Conservation (phyloP, 73 alveolate species). For the Paramecium bursaria region DNA sequence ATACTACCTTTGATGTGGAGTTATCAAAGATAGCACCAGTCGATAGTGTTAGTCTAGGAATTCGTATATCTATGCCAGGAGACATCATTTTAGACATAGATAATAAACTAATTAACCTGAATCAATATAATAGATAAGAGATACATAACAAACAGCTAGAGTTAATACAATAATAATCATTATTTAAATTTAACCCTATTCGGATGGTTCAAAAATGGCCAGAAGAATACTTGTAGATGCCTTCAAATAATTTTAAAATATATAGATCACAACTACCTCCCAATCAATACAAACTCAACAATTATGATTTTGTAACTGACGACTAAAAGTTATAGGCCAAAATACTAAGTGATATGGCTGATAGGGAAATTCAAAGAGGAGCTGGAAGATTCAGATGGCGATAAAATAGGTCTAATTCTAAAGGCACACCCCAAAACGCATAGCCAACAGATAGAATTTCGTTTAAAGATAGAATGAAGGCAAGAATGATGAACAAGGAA, state of each 20-base stretch:
- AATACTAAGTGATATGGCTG: neutral
- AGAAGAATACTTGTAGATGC: neutral
- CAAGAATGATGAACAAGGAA: neutral
- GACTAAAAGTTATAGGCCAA: neutral
- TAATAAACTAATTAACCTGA: neutral
- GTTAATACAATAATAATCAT: neutral
- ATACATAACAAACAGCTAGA: conserved; percentile 17
- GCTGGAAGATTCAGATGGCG: neutral
- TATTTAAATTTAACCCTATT: conserved; percentile 22
- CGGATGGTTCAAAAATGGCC: conserved; percentile 12
- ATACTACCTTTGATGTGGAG: conserved; percentile 10
- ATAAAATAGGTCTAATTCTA: neutral
- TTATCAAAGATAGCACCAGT: neutral
- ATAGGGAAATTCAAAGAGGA: conserved; percentile 12
- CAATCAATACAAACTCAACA: conserved; percentile 15
- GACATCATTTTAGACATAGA: conserved; percentile 28
- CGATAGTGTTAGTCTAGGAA: conserved; percentile 1
- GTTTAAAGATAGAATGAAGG: neutral
- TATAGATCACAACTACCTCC: conserved; percentile 30
- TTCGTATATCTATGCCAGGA: conserved; percentile 41
- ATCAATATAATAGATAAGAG: neutral
- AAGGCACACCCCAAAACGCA: neutral
- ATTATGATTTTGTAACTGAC: conserved; percentile 16
- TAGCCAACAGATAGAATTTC: neutral
- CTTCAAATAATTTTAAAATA: conserved; percentile 10